phyloP scores from a whole-genome alignment of 352 stramenopile species.

The Phytopythium vexans region DNA sequence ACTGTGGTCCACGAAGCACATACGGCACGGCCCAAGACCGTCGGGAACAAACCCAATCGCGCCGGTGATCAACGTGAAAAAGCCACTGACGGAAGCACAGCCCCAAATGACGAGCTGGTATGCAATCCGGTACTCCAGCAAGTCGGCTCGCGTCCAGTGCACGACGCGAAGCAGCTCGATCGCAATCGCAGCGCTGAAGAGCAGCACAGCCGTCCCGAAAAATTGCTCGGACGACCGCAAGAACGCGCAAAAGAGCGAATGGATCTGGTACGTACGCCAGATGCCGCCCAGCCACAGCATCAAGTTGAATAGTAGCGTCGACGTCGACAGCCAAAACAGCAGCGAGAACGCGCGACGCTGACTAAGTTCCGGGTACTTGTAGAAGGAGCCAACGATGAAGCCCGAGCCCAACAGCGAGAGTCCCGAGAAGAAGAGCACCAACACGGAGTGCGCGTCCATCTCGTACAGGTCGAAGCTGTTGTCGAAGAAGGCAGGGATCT shows the following conservation, averaged over 20 bases:
- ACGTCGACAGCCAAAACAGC: conserved; percentile 65
- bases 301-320: conserved; percentile 55
- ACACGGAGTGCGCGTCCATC: conserved; percentile 69
- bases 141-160: conserved; percentile 44
- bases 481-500: conserved; percentile 32
- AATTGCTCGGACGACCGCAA: conserved; percentile 66
- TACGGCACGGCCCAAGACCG: conserved; percentile 45
- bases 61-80: conserved; percentile 49
- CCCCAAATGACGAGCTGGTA: conserved; percentile 66
- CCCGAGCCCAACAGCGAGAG: conserved; percentile 59
- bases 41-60: conserved; percentile 73
- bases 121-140: conserved; percentile 46
- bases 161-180: conserved; percentile 65
- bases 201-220: conserved; percentile 51
- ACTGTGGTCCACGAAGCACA: conserved; percentile 50
- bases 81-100: conserved; percentile 27
- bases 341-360: conserved; percentile 49
- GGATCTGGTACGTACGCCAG: conserved; percentile 26
- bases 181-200: conserved; percentile 51
- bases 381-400: conserved; percentile 69
- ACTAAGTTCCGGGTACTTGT: conserved; percentile 54
- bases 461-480: conserved; percentile 72
- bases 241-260: conserved; percentile 46
- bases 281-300: conserved; percentile 59
- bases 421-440: conserved; percentile 71